Evolutionary conservation across 164 flowering plant species (phyloP).

Genomic region (Platanus orientalis): DNA sequence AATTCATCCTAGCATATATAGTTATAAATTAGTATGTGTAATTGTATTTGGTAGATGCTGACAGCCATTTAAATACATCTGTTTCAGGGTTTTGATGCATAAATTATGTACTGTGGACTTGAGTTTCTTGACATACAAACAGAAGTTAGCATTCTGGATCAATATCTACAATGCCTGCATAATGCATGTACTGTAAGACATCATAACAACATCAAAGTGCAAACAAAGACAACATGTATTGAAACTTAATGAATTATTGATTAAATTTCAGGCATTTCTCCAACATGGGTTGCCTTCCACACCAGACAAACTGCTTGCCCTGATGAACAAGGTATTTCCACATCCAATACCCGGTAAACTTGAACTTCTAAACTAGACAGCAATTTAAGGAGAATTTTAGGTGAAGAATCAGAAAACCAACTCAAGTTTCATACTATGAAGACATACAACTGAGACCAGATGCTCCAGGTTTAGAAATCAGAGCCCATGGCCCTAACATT

Average conservation of each 20-base stretch:
- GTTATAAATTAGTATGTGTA: background rate
- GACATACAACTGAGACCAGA: no score
- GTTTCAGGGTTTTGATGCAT: constrained; percentile 54
- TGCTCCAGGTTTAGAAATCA: no score
- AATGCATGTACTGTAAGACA: constrained; percentile 77
- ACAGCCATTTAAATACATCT: background rate
- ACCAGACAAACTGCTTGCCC: constrained; percentile 51
- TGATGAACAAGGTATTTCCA: constrained; percentile 71
- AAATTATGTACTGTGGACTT: constrained; percentile 56
- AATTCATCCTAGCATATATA: no score
- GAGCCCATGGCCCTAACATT: no score
- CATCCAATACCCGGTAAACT: background rate
- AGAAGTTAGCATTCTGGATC: constrained; percentile 94
- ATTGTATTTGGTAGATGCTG: background rate
- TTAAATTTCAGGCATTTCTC: constrained; percentile 70
- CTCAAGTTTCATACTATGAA: no score
- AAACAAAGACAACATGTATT: background rate
- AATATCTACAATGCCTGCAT: constrained; percentile 81
- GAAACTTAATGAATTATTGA: background rate
- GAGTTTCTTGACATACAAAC: constrained; percentile 65
- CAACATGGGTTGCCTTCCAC: constrained; percentile 82
- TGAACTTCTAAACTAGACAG: background rate
- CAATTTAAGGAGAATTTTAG: background rate
- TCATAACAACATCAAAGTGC: constrained; percentile 11
- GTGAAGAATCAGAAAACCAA: no score